Base-by-base conservation (phyloP, 2,329 filamentous ascomycete species). In the Trichoderma oligosporum region DNA sequence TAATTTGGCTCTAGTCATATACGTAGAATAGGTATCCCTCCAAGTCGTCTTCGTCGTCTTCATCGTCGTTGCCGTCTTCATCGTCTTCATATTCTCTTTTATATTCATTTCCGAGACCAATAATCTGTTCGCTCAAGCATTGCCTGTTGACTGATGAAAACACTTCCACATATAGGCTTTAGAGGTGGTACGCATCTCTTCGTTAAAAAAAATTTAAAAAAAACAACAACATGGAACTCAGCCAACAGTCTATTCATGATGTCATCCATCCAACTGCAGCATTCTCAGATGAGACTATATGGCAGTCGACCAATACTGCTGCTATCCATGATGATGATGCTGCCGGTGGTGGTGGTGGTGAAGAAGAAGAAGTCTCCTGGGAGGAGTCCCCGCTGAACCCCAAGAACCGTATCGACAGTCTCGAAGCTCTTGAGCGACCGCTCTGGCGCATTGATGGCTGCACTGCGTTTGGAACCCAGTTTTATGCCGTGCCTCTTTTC, bases 381-480 rank as follows among this genome's bases (percentile, higher is more conserved):
- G 66, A 69, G 11, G 60, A 66, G 3, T 84, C 82, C 4, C 68
- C 73, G 38, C 71, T 84, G 39, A 85, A 85, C 61, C 82, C 82
- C 7, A 83, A 82, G 66, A 85, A 84, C 63, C 76, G 82, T 58
- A 79, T 85, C 65, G 76, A 84, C 65, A 82, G 80, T 61, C 75
- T 85, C 14, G 75, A 73, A 2, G 67, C 72, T 7, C 74, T 75
- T 2, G 48, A 63, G 12, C 62, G 69, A 0, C 75, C 81, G 2
- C 67, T 80, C 7, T 86, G 82, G 82, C 76, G 79, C 31, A 78
- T 86, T 46, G 82, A 85, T 61, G 82, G 82, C 47, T 81, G 77
- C 62, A 78, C 79, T 20, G 78, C 76, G 16, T 73, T 81, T 55
- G 82, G 82, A 4, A 83, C 79, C 9, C 82, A 84, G 65, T 82